phyloP scores from a whole-genome alignment of 495 filamentous ascomycete species.

The Penicillium daleae region DNA sequence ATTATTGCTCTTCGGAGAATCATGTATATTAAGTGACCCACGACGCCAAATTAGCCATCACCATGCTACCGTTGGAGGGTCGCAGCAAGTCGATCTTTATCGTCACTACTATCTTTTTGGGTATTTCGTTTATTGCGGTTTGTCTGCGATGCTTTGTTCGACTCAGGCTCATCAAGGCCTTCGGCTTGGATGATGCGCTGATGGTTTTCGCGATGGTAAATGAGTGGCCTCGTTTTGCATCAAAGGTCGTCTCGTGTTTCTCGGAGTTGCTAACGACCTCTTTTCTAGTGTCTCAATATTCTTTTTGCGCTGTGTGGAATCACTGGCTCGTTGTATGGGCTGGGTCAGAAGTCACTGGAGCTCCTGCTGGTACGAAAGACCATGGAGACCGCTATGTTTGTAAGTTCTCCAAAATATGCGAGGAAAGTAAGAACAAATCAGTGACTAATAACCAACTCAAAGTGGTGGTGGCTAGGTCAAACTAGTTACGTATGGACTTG shows the following conservation, averaged over 20 bases:
- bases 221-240: not conserved
- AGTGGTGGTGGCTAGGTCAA: conserved; percentile 50
- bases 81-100: conserved; percentile 44
- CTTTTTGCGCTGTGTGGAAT: conserved; percentile 47
- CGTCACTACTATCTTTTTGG: conserved; percentile 44
- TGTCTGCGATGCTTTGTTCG: conserved; percentile 48
- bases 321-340: conserved; percentile 40
- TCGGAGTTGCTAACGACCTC: not conserved
- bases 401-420: conserved; percentile 27
- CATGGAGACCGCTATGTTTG: conserved; percentile 46
- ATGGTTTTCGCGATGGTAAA: conserved; percentile 50
- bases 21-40: conserved; percentile 24
- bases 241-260: too few relatives aligned
- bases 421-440: conserved; percentile 2
- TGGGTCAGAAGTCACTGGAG: conserved; percentile 32
- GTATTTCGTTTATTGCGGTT: conserved; percentile 43
- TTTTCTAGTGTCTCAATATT: conserved; percentile 31
- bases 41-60: too few relatives aligned
- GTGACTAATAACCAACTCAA: not conserved
- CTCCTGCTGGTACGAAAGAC: conserved; percentile 22
- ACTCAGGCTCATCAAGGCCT: conserved; percentile 42
- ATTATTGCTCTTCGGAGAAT: conserved; percentile 12
- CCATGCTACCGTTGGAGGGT: conserved; percentile 42
- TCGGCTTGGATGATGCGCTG: conserved; percentile 49
- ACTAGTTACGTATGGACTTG: conserved; percentile 36